phyloP scores from a whole-genome alignment of 257 asterid species.

The Jaltomata sinuosa region DNA sequence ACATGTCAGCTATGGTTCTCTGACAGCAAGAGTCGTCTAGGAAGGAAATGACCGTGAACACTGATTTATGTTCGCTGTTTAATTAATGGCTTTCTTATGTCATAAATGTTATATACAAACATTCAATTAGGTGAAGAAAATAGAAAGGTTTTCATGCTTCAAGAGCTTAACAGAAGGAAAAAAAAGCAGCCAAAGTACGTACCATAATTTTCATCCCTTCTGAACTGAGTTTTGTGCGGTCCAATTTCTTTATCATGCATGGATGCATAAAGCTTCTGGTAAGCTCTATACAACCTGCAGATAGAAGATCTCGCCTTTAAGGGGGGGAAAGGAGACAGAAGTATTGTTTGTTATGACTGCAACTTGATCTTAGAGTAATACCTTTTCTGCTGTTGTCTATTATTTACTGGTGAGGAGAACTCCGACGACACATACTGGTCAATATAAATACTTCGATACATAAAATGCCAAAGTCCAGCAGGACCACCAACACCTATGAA shows the following conservation, averaged over 20 bases:
- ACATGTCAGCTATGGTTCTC: neutral
- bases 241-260: constrained; percentile 83
- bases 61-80: neutral
- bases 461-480: constrained; percentile 97
- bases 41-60: neutral
- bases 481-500: constrained; percentile 74
- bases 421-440: constrained; percentile 93
- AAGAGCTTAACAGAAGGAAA: neutral
- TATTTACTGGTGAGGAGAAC: constrained; percentile 75
- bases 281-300: constrained; percentile 76
- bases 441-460: constrained; percentile 72
- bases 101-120: neutral
- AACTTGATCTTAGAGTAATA: constrained; percentile 11
- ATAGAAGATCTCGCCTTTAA: neutral
- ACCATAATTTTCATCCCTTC: constrained; percentile 96
- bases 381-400: constrained; percentile 80
- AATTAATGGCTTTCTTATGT: neutral
- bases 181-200: neutral
- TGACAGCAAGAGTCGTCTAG: neutral
- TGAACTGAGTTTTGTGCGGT: constrained; percentile 91
- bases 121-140: neutral
- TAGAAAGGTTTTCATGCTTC: neutral
- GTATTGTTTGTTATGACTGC: constrained; percentile 1
- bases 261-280: constrained; percentile 67
- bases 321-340: neutral